These are phyloP conservation scores for Lomentospora prolificans DNA, from an alignment of 2,329 filamentous ascomycete species.

Conservation along the genomic window DNA sequence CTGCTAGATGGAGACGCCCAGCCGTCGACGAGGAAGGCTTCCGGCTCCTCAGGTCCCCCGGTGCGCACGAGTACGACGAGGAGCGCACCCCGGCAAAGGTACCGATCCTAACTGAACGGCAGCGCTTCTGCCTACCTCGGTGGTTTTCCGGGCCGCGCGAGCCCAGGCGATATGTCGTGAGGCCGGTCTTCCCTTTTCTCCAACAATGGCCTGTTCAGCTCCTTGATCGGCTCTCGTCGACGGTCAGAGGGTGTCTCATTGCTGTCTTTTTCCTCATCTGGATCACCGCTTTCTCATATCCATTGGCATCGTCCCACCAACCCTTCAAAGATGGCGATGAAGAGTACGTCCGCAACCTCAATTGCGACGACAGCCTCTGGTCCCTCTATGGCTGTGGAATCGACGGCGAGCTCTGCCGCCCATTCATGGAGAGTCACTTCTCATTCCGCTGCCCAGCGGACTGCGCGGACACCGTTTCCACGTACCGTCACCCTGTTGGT, in stretches of 20 bases:
- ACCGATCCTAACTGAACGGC: background rate
- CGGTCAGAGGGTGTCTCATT: background rate
- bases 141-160: background rate
- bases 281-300: slow-evolving; percentile 2
- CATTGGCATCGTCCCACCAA: background rate
- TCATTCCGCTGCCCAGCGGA: slow-evolving; percentile 51
- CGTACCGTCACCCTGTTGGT: slow-evolving; percentile 48
- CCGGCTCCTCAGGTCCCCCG: background rate
- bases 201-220: slow-evolving; percentile 4
- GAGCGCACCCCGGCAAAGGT: background rate
- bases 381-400: slow-evolving; percentile 43
- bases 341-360: slow-evolving; percentile 24
- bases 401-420: slow-evolving; percentile 47
- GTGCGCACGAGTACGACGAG: background rate
- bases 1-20: background rate
- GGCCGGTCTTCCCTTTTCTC: background rate
- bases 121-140: background rate
- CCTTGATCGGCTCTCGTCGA: background rate
- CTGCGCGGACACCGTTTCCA: slow-evolving; percentile 37
- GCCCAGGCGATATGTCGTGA: background rate
- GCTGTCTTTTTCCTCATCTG: slow-evolving; percentile 4
- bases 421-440: slow-evolving; percentile 45
- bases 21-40: slow-evolving; percentile 1
- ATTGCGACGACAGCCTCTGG: slow-evolving; percentile 47
- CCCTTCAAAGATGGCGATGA: background rate